Evolutionary conservation across 352 stramenopile species (phyloP), one percentile per base, ranked within the genome.

Genomic region (Pythium sukuiense): DNA sequence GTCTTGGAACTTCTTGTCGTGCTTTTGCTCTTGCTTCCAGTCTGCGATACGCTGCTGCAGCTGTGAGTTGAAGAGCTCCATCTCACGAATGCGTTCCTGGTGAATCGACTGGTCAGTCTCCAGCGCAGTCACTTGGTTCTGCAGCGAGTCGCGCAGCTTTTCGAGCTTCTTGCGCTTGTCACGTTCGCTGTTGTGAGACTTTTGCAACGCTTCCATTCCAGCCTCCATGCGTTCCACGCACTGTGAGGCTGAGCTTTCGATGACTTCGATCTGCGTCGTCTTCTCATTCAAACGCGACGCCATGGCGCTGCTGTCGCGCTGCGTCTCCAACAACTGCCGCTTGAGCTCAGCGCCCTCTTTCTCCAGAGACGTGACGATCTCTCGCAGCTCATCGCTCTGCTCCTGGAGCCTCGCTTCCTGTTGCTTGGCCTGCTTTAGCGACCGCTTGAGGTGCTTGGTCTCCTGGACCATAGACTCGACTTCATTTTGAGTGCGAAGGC

Each of bases 161-260:
- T 92, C 80, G 12, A 75, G 43, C 48, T 84, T 77, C 61, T 83
- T 83, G 55, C 78, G 77, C 59, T 85, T 85, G 14, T 84, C 71
- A 9, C 70, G 70, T 60, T 91, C 83, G 16, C 62, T 39, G 3
- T 55, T 61, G 43, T 80, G 63, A 4, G 72, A 65, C 26, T 83
- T 79, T 63, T 90, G 76, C 6, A 82, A 32, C 1, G 55, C 50
- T 32, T 71, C 70, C 55, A 81, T 65, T 13, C 63, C 70, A 1
- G 46, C 52, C 50, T 85, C 73, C 64, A 89, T 76, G 9, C 63
- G 68, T 59, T 81, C 73, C 0, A 87, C 77, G 59, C 78, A 81
- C 43, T 76, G 75, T 9, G 73, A 68, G n/a, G 81, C 77, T 2
- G 78, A 82, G 18, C 61, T 70, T 52, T 89, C 80, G 2, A 86